These are phyloP conservation scores for Remersonia thermophila DNA, from an alignment of 2,329 filamentous ascomycete genomes.

Conservation along the genomic window DNA sequence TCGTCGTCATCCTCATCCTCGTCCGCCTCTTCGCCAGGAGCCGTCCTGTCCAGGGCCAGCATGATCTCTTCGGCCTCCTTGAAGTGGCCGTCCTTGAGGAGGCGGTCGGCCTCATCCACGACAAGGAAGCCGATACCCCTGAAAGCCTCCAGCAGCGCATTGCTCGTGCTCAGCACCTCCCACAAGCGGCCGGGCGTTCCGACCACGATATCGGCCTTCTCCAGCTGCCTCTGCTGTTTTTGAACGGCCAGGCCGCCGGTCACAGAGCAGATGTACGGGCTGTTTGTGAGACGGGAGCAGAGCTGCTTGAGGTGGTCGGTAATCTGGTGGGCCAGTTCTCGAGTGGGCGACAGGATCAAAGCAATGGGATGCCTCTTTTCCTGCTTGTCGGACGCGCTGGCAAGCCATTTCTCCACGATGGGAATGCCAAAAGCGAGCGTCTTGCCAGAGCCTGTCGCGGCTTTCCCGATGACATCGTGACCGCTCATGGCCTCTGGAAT, in stretches of 20 bases:
- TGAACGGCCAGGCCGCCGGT: slow-evolving; percentile 89
- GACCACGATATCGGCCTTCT: slow-evolving; percentile 81
- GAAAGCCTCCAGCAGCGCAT: slow-evolving; percentile 56
- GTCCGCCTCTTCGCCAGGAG: slow-evolving; percentile 38
- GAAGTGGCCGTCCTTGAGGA: slow-evolving; percentile 87
- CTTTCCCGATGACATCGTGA: slow-evolving; percentile 89
- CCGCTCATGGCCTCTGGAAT: slow-evolving; percentile 76
- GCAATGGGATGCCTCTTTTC: slow-evolving; percentile 47
- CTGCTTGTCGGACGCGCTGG: slow-evolving; percentile 23
- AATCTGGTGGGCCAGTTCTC: slow-evolving; percentile 89
- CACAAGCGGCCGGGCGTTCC: slow-evolving; percentile 86
- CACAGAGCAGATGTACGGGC: slow-evolving; percentile 69
- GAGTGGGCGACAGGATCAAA: slow-evolving; percentile 77
- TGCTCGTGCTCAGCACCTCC: slow-evolving; percentile 77
- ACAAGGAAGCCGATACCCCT: slow-evolving; percentile 70
- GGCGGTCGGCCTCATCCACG: slow-evolving; percentile 84
- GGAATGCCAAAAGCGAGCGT: slow-evolving; percentile 91
- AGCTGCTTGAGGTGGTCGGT: slow-evolving; percentile 69
- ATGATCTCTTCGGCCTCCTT: slow-evolving; percentile 88
- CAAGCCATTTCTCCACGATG: slow-evolving; percentile 72
- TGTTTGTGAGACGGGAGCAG: slow-evolving; percentile 46
- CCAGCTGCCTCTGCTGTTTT: slow-evolving; percentile 80
- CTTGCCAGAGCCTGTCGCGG: slow-evolving; percentile 91
- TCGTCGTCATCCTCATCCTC: slow-evolving; percentile 37
- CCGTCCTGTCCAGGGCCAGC: slow-evolving; percentile 61